Evolutionary conservation across 441 rosid species (phyloP), one percentile per base, ranked within the genome.

Genomic region (Capsella rubella): DNA sequence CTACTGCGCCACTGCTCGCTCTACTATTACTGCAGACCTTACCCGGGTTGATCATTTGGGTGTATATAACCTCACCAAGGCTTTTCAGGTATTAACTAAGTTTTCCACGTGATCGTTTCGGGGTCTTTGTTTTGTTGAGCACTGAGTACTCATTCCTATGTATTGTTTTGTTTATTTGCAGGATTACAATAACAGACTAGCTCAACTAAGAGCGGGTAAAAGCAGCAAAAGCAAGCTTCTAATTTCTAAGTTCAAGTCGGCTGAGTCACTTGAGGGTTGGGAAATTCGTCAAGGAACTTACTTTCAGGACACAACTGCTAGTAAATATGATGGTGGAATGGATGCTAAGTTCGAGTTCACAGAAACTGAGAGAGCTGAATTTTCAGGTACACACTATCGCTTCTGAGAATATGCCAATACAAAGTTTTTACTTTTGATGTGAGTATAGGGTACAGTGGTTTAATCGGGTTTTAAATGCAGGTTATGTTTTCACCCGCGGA

Each of bases 151-250:
- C 35, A 60, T 53, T 63, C 15, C 1, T 55, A n/a, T 42, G 31
- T 57, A n/a, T 76, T 8, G 35, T 34, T 53, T 42, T 64, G 77
- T 18, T 28, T 59, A 52, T 18, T 71, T 75, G 60, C 83, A 91
- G 96, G 99, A 92, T 81, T 90, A 87, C 79, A 92, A 90, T 79
- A 85, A 95, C 86, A 83, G 81, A 74, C 69, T 90, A 58, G 98
- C 99, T 14, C 99, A 92, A 79, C 77, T 89, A 40, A 84, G 93
- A 37, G 97, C 97, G 0, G 98, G 98, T 57, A 89, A 84, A 81
- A 95, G 98, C 88, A 89, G 97, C 80, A 95, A 95, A 72, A 92
- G 97, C 86, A 95, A 95, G 89, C 99, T 95, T 80, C 69, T 87
- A 59, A 85, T 92, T 12, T 82, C 98, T 4, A 95, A 95, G 80